A percentile compares a stretch with the other conserved stretches of the same genome.
These are phyloP conservation scores for Globisporangium acanthophoron DNA, from an alignment of 352 stramenopile genomes.

Conservation along the genomic window DNA sequence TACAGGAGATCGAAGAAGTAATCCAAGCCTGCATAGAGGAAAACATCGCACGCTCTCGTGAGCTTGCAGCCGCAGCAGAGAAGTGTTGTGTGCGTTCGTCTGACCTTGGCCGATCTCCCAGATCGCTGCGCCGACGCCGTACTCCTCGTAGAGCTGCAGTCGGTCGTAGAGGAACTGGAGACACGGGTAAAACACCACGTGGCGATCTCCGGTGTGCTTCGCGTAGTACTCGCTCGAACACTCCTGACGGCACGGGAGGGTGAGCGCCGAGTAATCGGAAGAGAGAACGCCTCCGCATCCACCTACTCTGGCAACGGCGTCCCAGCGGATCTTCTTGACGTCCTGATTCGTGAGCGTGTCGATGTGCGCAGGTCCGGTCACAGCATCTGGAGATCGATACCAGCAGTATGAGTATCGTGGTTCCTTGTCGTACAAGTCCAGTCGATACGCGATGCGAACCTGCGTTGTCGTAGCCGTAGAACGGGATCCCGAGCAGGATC, in stretches of 20 bases:
- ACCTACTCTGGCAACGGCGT: conserved; percentile 37
- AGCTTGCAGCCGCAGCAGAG: background rate
- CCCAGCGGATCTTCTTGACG: conserved; percentile 44
- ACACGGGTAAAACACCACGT: conserved; percentile 72
- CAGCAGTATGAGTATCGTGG: background rate
- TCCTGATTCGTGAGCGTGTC: conserved; percentile 29
- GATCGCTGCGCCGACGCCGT: conserved; percentile 49
- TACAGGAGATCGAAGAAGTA: conserved; percentile 61
- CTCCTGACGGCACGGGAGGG: conserved; percentile 31
- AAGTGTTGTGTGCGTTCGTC: background rate
- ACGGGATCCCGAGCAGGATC: conserved; percentile 68
- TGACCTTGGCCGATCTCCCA: conserved; percentile 83
- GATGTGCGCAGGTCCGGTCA: conserved; percentile 39
- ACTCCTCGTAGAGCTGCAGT: conserved; percentile 42
- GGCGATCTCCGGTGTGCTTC: conserved; percentile 18
- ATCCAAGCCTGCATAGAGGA: conserved; percentile 47
- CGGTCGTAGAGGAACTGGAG: conserved; percentile 76
- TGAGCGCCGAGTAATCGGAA: background rate
- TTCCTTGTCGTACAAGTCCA: background rate
- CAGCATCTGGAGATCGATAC: conserved; percentile 21
- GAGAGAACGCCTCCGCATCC: background rate
- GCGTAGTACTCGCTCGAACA: conserved; percentile 51
- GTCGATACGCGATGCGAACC: conserved; percentile 11
- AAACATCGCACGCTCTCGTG: background rate
- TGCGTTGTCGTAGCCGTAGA: conserved; percentile 79